Evolutionary conservation across 352 stramenopile species (phyloP).

Genomic region (Pythium pectinolyticum): DNA sequence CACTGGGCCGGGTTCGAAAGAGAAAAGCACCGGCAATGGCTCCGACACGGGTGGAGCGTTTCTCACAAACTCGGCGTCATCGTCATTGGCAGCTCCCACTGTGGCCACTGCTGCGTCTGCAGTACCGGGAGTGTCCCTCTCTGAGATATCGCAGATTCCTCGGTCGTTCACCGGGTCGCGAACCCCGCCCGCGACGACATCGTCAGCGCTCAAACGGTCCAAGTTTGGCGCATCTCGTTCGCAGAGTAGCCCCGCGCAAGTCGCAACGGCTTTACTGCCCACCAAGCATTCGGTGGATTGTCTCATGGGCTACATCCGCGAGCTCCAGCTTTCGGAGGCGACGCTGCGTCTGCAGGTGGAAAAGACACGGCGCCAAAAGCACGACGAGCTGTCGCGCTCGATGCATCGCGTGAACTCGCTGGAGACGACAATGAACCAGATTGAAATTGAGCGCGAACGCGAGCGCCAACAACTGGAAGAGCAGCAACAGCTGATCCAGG

Average conservation of each 20-base stretch:
- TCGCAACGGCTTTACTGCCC: conserved; percentile 60
- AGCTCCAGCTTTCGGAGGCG: conserved; percentile 68
- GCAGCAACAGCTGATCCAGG: conserved; percentile 32
- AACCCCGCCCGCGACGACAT: conserved; percentile 32
- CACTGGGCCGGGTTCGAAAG: conserved; percentile 28
- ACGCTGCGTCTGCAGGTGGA: conserved; percentile 61
- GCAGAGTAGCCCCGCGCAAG: conserved; percentile 16
- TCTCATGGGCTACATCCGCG: conserved; percentile 74
- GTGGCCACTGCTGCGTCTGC: no score
- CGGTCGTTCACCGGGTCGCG: conserved; percentile 23
- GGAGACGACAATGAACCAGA: conserved; percentile 38
- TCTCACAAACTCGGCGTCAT: not conserved
- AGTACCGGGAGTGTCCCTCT: no score
- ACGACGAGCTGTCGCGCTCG: conserved; percentile 50
- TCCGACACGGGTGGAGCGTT: not conserved
- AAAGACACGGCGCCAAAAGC: conserved; percentile 47
- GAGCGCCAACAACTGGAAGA: conserved; percentile 22
- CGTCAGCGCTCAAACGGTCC: conserved; percentile 31
- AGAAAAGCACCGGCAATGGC: conserved; percentile 3
- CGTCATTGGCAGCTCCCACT: not conserved
- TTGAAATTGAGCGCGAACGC: conserved; percentile 25
- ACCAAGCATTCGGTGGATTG: conserved; percentile 62
- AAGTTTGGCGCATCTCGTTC: conserved; percentile 27
- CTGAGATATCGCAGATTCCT: not conserved
- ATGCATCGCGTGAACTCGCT: conserved; percentile 43